Evolutionary conservation across 306 rosid genomes (phyloP).

Genomic region (Benincasa hispida): DNA sequence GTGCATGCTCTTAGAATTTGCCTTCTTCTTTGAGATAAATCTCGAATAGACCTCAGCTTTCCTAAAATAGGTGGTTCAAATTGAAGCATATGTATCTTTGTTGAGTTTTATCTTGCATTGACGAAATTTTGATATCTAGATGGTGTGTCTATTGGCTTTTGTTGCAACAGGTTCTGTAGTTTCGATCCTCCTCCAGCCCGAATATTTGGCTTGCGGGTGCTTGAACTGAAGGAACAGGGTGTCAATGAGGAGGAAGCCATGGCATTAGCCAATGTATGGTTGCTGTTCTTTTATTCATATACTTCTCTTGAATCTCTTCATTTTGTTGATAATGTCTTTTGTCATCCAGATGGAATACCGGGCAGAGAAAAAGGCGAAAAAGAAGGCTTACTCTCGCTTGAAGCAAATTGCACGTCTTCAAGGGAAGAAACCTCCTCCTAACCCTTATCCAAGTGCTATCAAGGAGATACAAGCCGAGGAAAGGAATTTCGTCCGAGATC

Average conservation of each 20-base stretch:
- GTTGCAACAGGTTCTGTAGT: conserved; percentile 47
- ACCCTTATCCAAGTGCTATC: conserved; percentile 67
- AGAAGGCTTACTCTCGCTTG: conserved; percentile 55
- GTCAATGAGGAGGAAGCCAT: conserved; percentile 64
- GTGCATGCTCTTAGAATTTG: not conserved
- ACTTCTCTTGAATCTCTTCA: not conserved
- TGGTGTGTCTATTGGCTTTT: conserved; percentile 9
- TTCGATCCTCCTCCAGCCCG: conserved; percentile 77
- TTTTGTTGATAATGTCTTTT: conserved; percentile 8
- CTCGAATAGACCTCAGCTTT: not conserved
- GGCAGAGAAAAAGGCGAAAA: conserved; percentile 53
- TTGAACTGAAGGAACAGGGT: conserved; percentile 65
- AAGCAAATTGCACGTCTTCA: conserved; percentile 59
- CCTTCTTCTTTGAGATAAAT: not conserved
- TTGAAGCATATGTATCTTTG: not conserved
- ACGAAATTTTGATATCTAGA: not conserved
- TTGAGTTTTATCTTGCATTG: not conserved
- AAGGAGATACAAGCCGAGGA: conserved; percentile 72
- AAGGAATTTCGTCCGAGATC: conserved; percentile 55
- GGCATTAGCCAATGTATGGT: conserved; percentile 67
- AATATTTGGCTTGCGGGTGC: conserved; percentile 50
- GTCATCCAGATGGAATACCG: conserved; percentile 63
- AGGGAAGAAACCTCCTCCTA: conserved; percentile 74
- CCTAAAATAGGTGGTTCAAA: not conserved
- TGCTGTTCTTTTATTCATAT: not conserved